Conservation (phyloP, 345 rosid species). For the Salix purpurea region DNA sequence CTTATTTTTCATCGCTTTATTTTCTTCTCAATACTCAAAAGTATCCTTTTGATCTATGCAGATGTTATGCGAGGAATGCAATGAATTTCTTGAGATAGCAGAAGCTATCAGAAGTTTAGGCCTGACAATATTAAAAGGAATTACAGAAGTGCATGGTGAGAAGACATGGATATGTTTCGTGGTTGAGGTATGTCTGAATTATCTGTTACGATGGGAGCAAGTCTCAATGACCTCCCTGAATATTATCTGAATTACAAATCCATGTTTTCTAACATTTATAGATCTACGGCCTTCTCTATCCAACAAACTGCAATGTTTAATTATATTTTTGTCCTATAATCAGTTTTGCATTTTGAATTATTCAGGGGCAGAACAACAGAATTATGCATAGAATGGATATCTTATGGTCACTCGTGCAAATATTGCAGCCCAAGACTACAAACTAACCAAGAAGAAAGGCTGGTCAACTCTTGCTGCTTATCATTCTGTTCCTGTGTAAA, state of each 20-base stretch:
- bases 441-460: slow-evolving; percentile 32
- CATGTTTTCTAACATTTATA: not conserved
- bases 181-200: slow-evolving; percentile 64
- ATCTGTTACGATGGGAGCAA: not conserved
- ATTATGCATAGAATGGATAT: slow-evolving; percentile 86
- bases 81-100: slow-evolving; percentile 91
- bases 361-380: slow-evolving; percentile 70
- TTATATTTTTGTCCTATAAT: not conserved
- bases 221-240: not conserved
- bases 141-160: slow-evolving; percentile 70
- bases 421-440: slow-evolving; percentile 64
- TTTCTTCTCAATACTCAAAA: not conserved
- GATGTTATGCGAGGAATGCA: slow-evolving; percentile 90
- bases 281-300: not conserved
- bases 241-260: not conserved
- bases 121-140: slow-evolving; percentile 78
- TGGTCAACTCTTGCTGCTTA: slow-evolving; percentile 17
- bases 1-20: not conserved
- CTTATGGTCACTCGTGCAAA: slow-evolving; percentile 87
- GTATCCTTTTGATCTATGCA: slow-evolving; percentile 37
- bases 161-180: slow-evolving; percentile 84
- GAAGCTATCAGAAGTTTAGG: slow-evolving; percentile 82
- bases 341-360: slow-evolving; percentile 14
- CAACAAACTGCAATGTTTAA: not conserved
- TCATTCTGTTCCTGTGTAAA: slow-evolving; percentile 19